Percentiles rank a stretch among this genome's conserved stretches.
Evolutionary conservation across 78 protist species (phyloP).

Genomic region (Protostelium mycophagum): DNA sequence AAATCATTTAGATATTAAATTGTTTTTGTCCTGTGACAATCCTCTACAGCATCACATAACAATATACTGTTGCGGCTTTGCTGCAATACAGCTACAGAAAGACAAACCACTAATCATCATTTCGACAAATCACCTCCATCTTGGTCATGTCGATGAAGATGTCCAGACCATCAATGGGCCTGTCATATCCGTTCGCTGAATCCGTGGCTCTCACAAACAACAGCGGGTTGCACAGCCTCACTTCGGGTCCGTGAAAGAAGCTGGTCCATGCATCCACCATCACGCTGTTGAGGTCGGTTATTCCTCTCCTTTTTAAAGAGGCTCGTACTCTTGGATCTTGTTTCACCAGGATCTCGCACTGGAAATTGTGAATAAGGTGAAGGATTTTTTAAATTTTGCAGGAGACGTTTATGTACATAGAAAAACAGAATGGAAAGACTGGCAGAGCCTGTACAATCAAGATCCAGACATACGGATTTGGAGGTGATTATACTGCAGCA

Average conservation of each 20-base stretch:
- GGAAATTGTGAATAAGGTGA: too few species aligned
- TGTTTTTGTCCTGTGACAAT: too few species aligned
- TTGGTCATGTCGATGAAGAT: background rate
- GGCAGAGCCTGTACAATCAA: too few species aligned
- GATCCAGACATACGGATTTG: background rate
- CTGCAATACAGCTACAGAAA: too few species aligned
- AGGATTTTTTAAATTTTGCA: too few species aligned
- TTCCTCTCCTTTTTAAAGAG: background rate
- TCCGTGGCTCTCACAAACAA: background rate
- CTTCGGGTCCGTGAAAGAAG: background rate
- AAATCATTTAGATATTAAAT: too few species aligned
- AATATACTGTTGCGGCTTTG: too few species aligned
- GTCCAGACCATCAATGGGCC: background rate
- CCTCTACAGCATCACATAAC: too few species aligned
- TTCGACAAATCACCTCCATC: background rate
- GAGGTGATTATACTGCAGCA: background rate
- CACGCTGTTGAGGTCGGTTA: background rate
- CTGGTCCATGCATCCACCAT: background rate
- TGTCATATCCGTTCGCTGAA: background rate
- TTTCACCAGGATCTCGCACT: background rate
- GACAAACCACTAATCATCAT: background rate
- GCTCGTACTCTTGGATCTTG: background rate
- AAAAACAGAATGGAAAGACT: too few species aligned
- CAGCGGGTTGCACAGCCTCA: background rate
- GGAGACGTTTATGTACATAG: too few species aligned